Conservation (phyloP, 495 filamentous ascomycete genomes). For the Recurvomyces mirabilis region DNA sequence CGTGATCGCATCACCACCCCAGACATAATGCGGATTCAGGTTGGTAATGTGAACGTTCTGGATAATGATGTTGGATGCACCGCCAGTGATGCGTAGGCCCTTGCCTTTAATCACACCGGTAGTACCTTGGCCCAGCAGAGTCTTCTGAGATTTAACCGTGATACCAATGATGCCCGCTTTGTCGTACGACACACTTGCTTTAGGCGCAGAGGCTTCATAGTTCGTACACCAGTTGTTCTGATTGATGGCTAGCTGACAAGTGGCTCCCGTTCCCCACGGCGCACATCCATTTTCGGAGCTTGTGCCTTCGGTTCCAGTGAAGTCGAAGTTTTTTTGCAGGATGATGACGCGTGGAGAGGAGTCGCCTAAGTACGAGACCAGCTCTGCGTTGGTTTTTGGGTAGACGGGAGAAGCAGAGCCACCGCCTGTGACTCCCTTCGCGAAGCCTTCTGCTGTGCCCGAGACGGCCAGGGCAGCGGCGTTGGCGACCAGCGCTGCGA, state of each 20-base stretch:
- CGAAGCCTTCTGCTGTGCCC: slow-evolving; percentile 38
- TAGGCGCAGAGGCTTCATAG: slow-evolving; percentile 7
- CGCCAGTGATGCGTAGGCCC: slow-evolving; percentile 35
- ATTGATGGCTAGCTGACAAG: slow-evolving; percentile 45
- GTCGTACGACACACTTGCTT: slow-evolving; percentile 34
- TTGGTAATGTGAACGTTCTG: slow-evolving; percentile 41
- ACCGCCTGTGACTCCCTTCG: slow-evolving; percentile 40
- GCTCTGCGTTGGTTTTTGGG: slow-evolving; percentile 34
- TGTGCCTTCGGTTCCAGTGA: slow-evolving; percentile 35
- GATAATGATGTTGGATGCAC: slow-evolving; percentile 38
- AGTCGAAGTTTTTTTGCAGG: slow-evolving; percentile 38
- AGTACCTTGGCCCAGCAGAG: slow-evolving; percentile 33
- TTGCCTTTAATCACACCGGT: slow-evolving; percentile 36
- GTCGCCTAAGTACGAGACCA: slow-evolving; percentile 31
- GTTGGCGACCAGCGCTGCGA: not conserved
- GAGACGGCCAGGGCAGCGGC: not conserved
- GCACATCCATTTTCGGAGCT: slow-evolving; percentile 37
- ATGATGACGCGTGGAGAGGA: slow-evolving; percentile 38
- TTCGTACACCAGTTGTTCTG: slow-evolving; percentile 38
- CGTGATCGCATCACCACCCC: slow-evolving; percentile 41
- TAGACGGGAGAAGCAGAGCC: slow-evolving; percentile 36
- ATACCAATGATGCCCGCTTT: slow-evolving; percentile 37
- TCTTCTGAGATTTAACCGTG: slow-evolving; percentile 38
- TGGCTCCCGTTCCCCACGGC: slow-evolving; percentile 32
- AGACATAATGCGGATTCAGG: slow-evolving; percentile 41